These are phyloP conservation scores for Hygrophorus russula DNA, from an alignment of 768 basidiomycete genomes.

Conservation along the genomic window DNA sequence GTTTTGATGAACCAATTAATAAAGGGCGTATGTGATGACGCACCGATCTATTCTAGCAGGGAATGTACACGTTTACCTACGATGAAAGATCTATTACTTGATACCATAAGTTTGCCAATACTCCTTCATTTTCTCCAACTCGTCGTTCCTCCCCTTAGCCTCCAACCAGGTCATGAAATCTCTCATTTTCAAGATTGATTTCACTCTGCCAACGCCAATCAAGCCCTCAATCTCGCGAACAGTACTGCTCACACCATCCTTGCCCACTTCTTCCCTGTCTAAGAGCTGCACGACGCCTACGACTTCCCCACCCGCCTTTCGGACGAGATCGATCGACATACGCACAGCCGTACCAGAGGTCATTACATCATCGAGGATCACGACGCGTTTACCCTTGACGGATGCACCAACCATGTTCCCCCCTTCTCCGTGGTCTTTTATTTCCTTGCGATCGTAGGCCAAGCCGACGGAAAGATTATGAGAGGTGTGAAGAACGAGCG, in stretches of 20 bases:
- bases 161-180: constrained; percentile 75
- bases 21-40: too few species aligned
- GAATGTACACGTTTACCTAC: too few species aligned
- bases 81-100: too few species aligned
- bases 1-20: too few species aligned
- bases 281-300: constrained; percentile 84
- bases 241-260: constrained; percentile 56
- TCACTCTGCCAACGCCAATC: constrained; percentile 58
- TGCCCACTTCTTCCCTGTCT: constrained; percentile 79
- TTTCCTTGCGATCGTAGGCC: constrained; percentile 92
- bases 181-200: constrained; percentile 73
- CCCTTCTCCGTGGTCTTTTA: constrained; percentile 93
- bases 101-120: constrained; percentile 71
- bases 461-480: constrained; percentile 61
- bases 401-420: constrained; percentile 82
- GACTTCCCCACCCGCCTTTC: constrained; percentile 59
- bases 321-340: constrained; percentile 67
- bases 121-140: constrained; percentile 59
- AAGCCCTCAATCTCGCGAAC: constrained; percentile 74
- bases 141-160: constrained; percentile 50
- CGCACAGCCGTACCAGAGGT: constrained; percentile 87
- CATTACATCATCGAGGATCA: constrained; percentile 95
- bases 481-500: constrained; percentile 59
- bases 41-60: too few species aligned
- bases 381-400: constrained; percentile 69